These are phyloP conservation scores for Tricholoma hemisulphureum DNA, from an alignment of 768 basidiomycete species.

Conservation along the genomic window DNA sequence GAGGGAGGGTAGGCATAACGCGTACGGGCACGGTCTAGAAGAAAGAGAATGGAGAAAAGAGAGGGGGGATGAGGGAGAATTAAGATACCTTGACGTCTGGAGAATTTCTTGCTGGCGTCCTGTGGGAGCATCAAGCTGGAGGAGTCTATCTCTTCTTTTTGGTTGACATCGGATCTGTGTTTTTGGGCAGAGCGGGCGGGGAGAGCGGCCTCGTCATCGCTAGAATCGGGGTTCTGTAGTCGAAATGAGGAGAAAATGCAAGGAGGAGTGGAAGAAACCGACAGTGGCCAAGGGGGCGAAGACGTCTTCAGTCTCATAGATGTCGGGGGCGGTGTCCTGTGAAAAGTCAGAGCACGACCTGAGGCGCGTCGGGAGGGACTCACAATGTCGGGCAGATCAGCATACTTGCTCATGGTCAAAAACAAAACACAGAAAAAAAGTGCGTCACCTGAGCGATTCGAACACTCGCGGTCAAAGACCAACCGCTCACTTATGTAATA, in stretches of 20 bases:
- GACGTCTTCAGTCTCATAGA: conserved; percentile 88
- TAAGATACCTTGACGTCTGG: conserved; percentile 48
- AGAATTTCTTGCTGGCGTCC: conserved; percentile 72
- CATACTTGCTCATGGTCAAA: conserved; percentile 75
- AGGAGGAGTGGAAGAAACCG: conserved; percentile 20
- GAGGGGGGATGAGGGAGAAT: background rate
- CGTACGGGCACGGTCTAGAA: conserved; percentile 49
- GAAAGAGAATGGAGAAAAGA: background rate
- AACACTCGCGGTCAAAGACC: conserved; percentile 52
- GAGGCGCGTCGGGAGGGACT: conserved; percentile 36
- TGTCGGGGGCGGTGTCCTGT: conserved; percentile 87
- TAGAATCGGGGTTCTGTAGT: conserved; percentile 57
- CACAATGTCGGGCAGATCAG: conserved; percentile 90
- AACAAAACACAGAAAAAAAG: conserved; percentile 39
- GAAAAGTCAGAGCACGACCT: conserved; percentile 8
- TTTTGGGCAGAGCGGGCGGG: conserved; percentile 38
- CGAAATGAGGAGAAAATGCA: conserved; percentile 1
- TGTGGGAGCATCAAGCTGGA: conserved; percentile 61
- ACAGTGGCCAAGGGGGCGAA: conserved; percentile 57
- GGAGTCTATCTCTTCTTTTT: conserved; percentile 68
- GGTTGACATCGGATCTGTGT: conserved; percentile 39
- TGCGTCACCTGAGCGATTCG: conserved; percentile 54
- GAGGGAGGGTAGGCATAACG: conserved; percentile 73
- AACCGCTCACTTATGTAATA: conserved; percentile 43
- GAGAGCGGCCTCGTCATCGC: conserved; percentile 59